phyloP scores from a whole-genome alignment of 768 basidiomycete genomes.

The Boletus rubescentipes region DNA sequence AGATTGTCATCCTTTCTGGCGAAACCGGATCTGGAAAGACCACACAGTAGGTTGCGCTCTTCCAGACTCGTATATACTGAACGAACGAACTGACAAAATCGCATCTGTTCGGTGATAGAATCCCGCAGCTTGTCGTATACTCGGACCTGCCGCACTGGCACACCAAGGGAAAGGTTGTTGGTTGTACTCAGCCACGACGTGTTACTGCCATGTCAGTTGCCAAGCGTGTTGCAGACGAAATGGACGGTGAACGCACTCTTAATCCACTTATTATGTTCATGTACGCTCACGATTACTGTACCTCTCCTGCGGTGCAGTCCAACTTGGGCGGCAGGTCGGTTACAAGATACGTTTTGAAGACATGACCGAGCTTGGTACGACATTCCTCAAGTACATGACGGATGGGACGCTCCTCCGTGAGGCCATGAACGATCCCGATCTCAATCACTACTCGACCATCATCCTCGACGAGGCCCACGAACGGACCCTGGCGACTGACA shows the following conservation, averaged over 20 bases:
- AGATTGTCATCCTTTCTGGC: conserved; percentile 88
- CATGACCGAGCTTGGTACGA: conserved; percentile 73
- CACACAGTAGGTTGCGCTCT: conserved; percentile 67
- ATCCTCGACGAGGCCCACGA: conserved; percentile 99
- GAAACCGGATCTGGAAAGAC: conserved; percentile 97
- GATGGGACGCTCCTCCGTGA: conserved; percentile 98
- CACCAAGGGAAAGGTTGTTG: conserved; percentile 84
- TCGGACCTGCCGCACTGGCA: conserved; percentile 95
- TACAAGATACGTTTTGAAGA: conserved; percentile 99
- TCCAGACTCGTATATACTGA: conserved; percentile 18
- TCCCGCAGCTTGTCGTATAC: conserved; percentile 94
- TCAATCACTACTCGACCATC: conserved; percentile 92
- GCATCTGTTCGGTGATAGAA: conserved; percentile 50
- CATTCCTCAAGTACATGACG: conserved; percentile 99
- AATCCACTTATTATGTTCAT: neutral
- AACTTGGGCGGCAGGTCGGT: conserved; percentile 92
- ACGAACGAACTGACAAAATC: conserved; percentile 27
- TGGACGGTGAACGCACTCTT: conserved; percentile 76
- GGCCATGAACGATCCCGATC: conserved; percentile 93
- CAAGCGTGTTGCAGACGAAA: conserved; percentile 97
- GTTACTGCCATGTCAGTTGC: conserved; percentile 98
- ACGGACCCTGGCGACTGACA: conserved; percentile 95
- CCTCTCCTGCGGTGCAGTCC: conserved; percentile 48
- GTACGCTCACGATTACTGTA: neutral
- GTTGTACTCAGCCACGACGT: conserved; percentile 94